Evolutionary conservation across 2,329 filamentous ascomycete genomes (phyloP).

Genomic region (Onygenales sp.): DNA sequence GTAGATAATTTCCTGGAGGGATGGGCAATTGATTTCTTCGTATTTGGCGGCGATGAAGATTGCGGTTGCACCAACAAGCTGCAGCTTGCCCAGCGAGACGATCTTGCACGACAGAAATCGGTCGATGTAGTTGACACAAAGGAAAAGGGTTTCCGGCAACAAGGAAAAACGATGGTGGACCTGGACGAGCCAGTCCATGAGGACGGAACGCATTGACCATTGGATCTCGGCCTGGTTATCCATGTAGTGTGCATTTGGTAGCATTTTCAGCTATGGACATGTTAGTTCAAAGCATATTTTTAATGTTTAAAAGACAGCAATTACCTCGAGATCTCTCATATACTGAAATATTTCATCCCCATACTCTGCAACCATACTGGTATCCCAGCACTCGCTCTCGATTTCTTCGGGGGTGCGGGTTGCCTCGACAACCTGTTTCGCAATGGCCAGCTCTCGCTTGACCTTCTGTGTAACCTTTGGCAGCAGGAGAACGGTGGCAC

Average conservation of each 20-base stretch:
- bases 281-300: conserved; percentile 13
- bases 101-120: conserved; percentile 92
- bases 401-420: conserved; percentile 62
- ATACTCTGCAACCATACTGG: conserved; percentile 97
- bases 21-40: conserved; percentile 97
- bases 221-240: conserved; percentile 93
- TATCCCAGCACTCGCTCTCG: conserved; percentile 84
- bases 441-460: conserved; percentile 62
- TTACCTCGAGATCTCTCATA: conserved; percentile 79
- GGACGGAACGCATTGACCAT: conserved; percentile 95
- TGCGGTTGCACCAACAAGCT: conserved; percentile 90
- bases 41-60: conserved; percentile 96
- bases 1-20: conserved; percentile 89
- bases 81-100: conserved; percentile 87
- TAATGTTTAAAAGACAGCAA: conserved; percentile 14
- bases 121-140: conserved; percentile 94
- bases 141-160: conserved; percentile 87
- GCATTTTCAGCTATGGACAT: conserved; percentile 55
- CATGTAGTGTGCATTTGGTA: conserved; percentile 92
- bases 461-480: conserved; percentile 62
- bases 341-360: conserved; percentile 92
- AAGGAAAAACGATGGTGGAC: conserved; percentile 87
- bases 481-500: conserved; percentile 56
- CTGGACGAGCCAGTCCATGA: conserved; percentile 98
- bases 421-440: conserved; percentile 56